Evolutionary conservation across 331 rosid species (phyloP).

Genomic region (Cydonia oblonga): DNA sequence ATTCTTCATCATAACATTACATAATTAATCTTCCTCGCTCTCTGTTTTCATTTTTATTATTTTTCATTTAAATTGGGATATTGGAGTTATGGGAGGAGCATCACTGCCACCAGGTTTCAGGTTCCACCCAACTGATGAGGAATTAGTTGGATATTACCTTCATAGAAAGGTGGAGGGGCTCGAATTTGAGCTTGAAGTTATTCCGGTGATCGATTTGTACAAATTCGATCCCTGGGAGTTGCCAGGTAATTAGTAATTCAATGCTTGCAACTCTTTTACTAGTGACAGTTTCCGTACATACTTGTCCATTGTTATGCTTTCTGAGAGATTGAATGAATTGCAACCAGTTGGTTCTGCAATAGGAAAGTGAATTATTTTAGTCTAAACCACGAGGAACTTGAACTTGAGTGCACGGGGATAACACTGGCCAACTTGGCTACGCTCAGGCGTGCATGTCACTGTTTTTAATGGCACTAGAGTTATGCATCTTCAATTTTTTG

Average conservation of each 20-base stretch:
- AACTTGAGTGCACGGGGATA: too few species aligned
- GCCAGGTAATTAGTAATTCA: conserved; percentile 51
- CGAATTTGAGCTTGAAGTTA: conserved; percentile 79
- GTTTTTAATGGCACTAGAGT: too few species aligned
- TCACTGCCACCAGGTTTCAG: conserved; percentile 87
- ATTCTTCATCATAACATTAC: neutral
- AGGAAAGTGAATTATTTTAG: neutral
- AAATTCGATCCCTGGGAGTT: conserved; percentile 92
- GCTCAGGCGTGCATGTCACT: too few species aligned
- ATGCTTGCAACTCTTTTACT: neutral
- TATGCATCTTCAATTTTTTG: too few species aligned
- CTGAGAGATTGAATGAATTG: neutral
- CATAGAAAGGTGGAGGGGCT: conserved; percentile 77
- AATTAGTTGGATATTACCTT: conserved; percentile 73
- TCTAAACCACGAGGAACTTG: too few species aligned
- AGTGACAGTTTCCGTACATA: neutral
- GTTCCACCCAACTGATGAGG: conserved; percentile 91
- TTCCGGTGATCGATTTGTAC: conserved; percentile 75
- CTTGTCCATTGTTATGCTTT: neutral
- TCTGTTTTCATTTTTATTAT: neutral
- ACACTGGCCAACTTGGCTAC: too few species aligned
- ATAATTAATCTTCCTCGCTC: neutral
- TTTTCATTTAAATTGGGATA: neutral
- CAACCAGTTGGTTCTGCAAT: neutral
- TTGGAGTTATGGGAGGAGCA: conserved; percentile 49